Evolutionary conservation across 1,139 yeast genomes (phyloP).

Genomic region (Protomyces lactucae-debilis): DNA sequence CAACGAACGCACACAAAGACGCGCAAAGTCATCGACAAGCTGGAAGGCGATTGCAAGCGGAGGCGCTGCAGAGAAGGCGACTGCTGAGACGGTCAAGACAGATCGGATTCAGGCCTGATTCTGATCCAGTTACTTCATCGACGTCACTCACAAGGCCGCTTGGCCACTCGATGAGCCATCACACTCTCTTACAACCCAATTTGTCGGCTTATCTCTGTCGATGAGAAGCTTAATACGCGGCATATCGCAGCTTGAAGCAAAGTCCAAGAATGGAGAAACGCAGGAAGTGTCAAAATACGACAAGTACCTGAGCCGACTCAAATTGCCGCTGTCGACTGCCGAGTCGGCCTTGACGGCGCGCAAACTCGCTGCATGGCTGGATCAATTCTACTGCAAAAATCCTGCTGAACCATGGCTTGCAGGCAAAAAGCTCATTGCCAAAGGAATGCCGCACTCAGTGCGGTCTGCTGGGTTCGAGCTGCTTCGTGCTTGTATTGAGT

Average conservation of each 20-base stretch:
- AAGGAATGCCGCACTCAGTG: slow-evolving; percentile 43
- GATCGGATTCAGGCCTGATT: too few species aligned
- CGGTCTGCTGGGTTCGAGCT: slow-evolving; percentile 55
- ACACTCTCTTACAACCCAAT: not conserved
- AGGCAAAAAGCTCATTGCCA: slow-evolving; percentile 53
- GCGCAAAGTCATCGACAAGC: not conserved
- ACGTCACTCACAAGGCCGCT: not conserved
- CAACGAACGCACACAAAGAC: too few species aligned
- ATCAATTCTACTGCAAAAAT: slow-evolving; percentile 2
- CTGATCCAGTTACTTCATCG: not conserved
- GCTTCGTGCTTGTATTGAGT: slow-evolving; percentile 53
- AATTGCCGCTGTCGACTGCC: slow-evolving; percentile 11
- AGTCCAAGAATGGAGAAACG: slow-evolving; percentile 1
- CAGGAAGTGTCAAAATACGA: slow-evolving; percentile 13
- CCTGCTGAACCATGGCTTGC: slow-evolving; percentile 63
- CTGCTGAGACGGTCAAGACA: too few species aligned
- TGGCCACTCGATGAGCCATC: not conserved
- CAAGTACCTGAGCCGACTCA: slow-evolving; percentile 20
- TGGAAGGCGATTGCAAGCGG: too few species aligned
- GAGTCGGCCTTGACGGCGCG: slow-evolving; percentile 13
- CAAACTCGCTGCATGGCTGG: slow-evolving; percentile 19
- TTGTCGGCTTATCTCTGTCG: not conserved
- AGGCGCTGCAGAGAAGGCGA: too few species aligned
- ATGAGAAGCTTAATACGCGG: slow-evolving; percentile 12
- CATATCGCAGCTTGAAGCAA: slow-evolving; percentile 16